Base-by-base conservation (phyloP, 2,329 filamentous ascomycete genomes). In the Calonectria hawksworthii region DNA sequence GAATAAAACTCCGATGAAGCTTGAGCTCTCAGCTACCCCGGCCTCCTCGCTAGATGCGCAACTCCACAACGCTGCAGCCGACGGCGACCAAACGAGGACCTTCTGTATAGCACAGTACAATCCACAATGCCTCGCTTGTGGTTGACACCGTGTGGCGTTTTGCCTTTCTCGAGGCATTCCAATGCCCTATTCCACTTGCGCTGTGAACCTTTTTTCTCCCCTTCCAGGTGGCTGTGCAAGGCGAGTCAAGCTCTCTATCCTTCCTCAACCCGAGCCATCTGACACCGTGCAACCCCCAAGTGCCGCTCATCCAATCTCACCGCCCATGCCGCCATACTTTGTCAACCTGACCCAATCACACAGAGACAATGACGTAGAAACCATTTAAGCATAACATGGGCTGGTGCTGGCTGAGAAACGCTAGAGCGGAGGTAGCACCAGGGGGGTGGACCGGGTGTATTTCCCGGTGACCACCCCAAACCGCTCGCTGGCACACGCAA, bases 371-470 rank as follows among this genome's bases (percentile, higher is more conserved):
- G 34, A 68, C 66, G 47, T 21, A 26, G 56, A 54, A 18, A 8
- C 59, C 64, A 68, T 73, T 68, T 73, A 73, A 73, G 70, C 70
- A 73, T 73, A 73, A 73, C 54, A 68, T 64, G 65, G 64, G 59
- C 61, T 56, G 54, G 32, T 72, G 56, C 23, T 72, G 52, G 41
- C n/a, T 59, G 32, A 52, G 44, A 38, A 72, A n/a, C 28, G 47
- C 52, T 52, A 41, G 52, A 56, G 51, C 26, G 56, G 56, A 64
- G 56, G 30, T 26, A 56, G 30, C 56, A n/a, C 44, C 34, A 21
- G 61, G 23, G 28, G 51, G 54, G 26, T 21, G n/a, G 64, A 28
- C 54, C 70, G 41, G 70, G 64, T 54, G 30, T 52, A 7, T 32
- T 23, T 68, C 54, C 70, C 52, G 52, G 70, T 47, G 59, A 32